These are phyloP conservation scores for Hypomontagnella submonticulosa DNA, from an alignment of 495 filamentous ascomycete species.

Conservation along the genomic window DNA sequence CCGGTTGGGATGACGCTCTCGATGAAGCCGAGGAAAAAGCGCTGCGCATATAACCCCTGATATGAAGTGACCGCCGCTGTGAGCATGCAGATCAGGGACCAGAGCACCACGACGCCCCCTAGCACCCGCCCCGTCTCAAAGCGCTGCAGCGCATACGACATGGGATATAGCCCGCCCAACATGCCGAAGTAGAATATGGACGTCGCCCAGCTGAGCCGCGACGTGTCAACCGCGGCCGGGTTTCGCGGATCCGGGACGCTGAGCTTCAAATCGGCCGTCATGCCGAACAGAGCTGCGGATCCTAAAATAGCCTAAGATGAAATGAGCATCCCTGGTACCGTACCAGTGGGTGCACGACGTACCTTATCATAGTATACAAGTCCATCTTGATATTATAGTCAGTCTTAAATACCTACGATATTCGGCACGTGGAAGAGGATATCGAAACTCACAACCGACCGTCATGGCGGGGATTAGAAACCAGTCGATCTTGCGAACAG, in stretches of 20 bases:
- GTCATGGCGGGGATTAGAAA: conserved; percentile 79
- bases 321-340: conserved; percentile 10
- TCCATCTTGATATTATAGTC: conserved; percentile 58
- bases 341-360: conserved; percentile 1
- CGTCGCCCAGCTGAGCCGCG: conserved; percentile 76
- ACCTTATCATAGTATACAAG: conserved; percentile 84
- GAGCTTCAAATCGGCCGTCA: conserved; percentile 74
- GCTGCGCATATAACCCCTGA: conserved; percentile 72
- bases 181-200: conserved; percentile 85
- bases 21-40: conserved; percentile 77
- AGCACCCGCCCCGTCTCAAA: conserved; percentile 72
- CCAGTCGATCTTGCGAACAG: conserved; percentile 75
- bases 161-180: conserved; percentile 77
- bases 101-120: conserved; percentile 71
- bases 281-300: conserved; percentile 76
- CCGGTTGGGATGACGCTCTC: conserved; percentile 75
- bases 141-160: conserved; percentile 74
- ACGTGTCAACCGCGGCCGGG: conserved; percentile 68
- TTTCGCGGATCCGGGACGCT: conserved; percentile 58
- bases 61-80: conserved; percentile 73
- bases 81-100: conserved; percentile 73
- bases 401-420: not conserved
- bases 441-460: conserved; percentile 59
- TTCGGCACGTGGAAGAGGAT: too few relatives aligned
- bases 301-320: conserved; percentile 71